Evolutionary conservation across 2,329 filamentous ascomycete genomes (phyloP), one percentile per base, ranked within the genome.

Genomic region (Monilinia aucupariae): DNA sequence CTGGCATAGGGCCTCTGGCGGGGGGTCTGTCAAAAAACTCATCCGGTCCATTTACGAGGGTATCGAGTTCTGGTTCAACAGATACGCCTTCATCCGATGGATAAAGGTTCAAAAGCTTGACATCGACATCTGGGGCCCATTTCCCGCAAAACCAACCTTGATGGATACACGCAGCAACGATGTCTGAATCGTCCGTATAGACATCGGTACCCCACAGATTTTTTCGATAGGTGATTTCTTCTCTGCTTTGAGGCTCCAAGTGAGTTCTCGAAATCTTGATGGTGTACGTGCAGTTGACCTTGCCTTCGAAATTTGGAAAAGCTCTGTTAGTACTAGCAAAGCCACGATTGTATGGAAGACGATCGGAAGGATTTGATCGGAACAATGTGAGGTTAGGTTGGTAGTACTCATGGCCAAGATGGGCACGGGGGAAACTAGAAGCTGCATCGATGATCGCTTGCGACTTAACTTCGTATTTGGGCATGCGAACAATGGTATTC

Each of bases 101-200:
- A 54, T 82, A 79, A 3, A 86, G 75, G 22, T 83, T 83, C 13
- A 96, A 79, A 75, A 93, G 78, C 15, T 80, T 78, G 1, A 85
- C 79, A 69, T 94, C 89, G 1, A 94, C 83, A 43, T 91, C 88
- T 8, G 92, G 86, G 5, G 85, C 80, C 89, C 92, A 96, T 70
- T 92, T 91, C 41, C 93, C 93, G 49, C 88, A 86, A 68, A 99
- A 89, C 86, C 92, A 97, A 4, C 94, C 94, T 1, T 87, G 87
- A 74, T 99, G 94, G 52, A 99, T 93, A 64, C 92, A 93, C 2
- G 93, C 92, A 0, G 92, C 93, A 30, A 99, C 83, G 0, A 94
- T 86, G 72, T 99, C 94, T 0, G 92, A 96, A 75, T 99, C 94
- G 70, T 99, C 94, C 0, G 92, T 96, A 73, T 97, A 97, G 8